Conservation (phyloP, 1,139 yeast species). For the Taphrina populina region DNA sequence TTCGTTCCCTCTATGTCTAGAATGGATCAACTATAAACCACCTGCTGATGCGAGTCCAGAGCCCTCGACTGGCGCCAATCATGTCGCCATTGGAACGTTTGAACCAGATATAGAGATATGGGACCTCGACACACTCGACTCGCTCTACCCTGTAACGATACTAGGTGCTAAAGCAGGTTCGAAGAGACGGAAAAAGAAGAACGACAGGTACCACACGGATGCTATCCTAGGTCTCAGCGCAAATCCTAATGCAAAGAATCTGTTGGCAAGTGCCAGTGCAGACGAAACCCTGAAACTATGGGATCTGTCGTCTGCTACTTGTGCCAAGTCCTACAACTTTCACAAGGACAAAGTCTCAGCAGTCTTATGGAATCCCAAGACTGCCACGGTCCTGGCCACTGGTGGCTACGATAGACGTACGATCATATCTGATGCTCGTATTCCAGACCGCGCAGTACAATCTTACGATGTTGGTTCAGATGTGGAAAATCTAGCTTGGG, state of each 20-base stretch:
- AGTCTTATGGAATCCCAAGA: slow-evolving; percentile 79
- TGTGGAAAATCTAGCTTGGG: slow-evolving; percentile 80
- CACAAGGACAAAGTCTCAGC: slow-evolving; percentile 81
- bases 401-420: slow-evolving; percentile 90
- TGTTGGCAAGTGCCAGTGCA: slow-evolving; percentile 91
- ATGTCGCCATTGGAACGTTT: slow-evolving; percentile 94
- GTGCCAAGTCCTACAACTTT: slow-evolving; percentile 55
- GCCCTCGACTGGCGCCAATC: slow-evolving; percentile 56
- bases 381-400: slow-evolving; percentile 75
- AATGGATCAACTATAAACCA: slow-evolving; percentile 74
- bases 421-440: slow-evolving; percentile 80
- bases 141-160: slow-evolving; percentile 90
- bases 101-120: slow-evolving; percentile 97
- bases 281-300: slow-evolving; percentile 92
- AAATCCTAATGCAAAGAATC: slow-evolving; percentile 75
- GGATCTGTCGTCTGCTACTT: slow-evolving; percentile 76
- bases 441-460: slow-evolving; percentile 61
- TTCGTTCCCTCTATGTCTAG: slow-evolving; percentile 93
- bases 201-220: slow-evolving; percentile 78
- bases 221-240: slow-evolving; percentile 87
- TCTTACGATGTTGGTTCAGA: slow-evolving; percentile 71
- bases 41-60: slow-evolving; percentile 39
- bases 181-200: slow-evolving; percentile 46
- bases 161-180: slow-evolving; percentile 54
- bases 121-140: slow-evolving; percentile 90